phyloP scores from a whole-genome alignment of 345 rosid genomes.

The Cardiospermum halicacabum region DNA sequence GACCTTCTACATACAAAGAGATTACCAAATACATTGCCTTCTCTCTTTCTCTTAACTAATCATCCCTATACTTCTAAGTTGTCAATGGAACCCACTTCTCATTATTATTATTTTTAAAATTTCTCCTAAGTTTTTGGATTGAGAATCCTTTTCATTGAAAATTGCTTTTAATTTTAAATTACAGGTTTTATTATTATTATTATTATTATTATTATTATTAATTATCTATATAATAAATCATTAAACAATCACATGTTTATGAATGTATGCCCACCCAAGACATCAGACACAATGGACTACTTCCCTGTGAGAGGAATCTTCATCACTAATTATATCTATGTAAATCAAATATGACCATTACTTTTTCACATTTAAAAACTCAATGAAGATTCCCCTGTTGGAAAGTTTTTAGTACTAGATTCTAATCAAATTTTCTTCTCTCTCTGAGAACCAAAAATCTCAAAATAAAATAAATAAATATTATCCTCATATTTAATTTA shows the following conservation, averaged over 20 bases:
- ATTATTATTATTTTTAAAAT: too few relatives aligned
- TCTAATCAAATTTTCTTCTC: slow-evolving; percentile 3
- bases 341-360: slow-evolving; percentile 2
- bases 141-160: too few relatives aligned
- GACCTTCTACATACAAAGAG: slow-evolving; percentile 27
- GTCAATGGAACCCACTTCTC: too few relatives aligned
- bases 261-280: slow-evolving; percentile 1
- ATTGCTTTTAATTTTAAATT: too few relatives aligned
- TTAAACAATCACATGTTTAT: neutral
- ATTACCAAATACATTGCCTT: slow-evolving; percentile 18
- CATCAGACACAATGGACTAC: slow-evolving; percentile 20
- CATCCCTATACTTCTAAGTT: too few relatives aligned
- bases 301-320: slow-evolving; percentile 23
- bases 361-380: slow-evolving; percentile 1
- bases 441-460: too few relatives aligned
- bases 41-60: neutral
- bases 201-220: too few relatives aligned
- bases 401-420: neutral
- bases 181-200: neutral
- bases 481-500: too few relatives aligned
- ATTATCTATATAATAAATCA: slow-evolving; percentile 7
- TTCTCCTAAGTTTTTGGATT: too few relatives aligned
- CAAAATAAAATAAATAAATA: too few relatives aligned
- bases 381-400: slow-evolving; percentile 15
- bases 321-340: neutral